Conservation (phyloP, 768 basidiomycete species). For the Mycena crocata region DNA sequence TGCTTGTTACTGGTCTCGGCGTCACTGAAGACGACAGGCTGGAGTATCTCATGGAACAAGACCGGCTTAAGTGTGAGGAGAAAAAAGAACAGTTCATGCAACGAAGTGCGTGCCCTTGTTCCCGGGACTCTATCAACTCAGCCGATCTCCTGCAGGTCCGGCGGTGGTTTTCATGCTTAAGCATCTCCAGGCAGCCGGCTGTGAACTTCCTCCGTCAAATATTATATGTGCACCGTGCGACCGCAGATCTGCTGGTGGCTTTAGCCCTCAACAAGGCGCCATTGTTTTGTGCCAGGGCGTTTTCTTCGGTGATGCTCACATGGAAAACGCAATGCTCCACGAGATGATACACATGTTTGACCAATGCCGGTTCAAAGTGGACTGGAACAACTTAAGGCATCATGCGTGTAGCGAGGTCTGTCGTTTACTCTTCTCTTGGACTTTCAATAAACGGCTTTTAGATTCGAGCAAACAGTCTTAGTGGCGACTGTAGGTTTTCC, state of each 20-base stretch:
- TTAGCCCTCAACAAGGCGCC: constrained; percentile 79
- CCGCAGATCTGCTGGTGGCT: constrained; percentile 79
- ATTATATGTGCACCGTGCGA: constrained; percentile 91
- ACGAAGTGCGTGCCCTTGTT: constrained; percentile 53
- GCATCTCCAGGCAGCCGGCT: constrained; percentile 83
- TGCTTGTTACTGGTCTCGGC: constrained; percentile 61
- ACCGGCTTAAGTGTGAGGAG: constrained; percentile 68
- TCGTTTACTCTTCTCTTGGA: constrained; percentile 22
- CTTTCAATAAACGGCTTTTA: constrained; percentile 44
- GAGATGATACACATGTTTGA: constrained; percentile 97
- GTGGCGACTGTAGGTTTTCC: constrained; percentile 91
- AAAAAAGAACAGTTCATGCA: constrained; percentile 76
- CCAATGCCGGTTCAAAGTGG: constrained; percentile 92
- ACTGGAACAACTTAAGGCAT: constrained; percentile 91
- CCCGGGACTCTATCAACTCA: constrained; percentile 23
- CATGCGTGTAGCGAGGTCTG: constrained; percentile 97
- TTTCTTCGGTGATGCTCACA: constrained; percentile 83
- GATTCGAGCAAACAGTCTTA: constrained; percentile 96
- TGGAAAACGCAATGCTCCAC: constrained; percentile 94
- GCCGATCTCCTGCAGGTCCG: constrained; percentile 67
- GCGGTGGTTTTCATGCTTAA: constrained; percentile 91
- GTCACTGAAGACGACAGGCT: constrained; percentile 60
- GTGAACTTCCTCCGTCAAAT: constrained; percentile 75
- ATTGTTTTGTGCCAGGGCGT: constrained; percentile 89
- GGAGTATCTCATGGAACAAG: constrained; percentile 49